These are phyloP conservation scores for Pestalotiopsis sp. DNA, from an alignment of 2,329 filamentous ascomycete genomes.

Conservation along the genomic window DNA sequence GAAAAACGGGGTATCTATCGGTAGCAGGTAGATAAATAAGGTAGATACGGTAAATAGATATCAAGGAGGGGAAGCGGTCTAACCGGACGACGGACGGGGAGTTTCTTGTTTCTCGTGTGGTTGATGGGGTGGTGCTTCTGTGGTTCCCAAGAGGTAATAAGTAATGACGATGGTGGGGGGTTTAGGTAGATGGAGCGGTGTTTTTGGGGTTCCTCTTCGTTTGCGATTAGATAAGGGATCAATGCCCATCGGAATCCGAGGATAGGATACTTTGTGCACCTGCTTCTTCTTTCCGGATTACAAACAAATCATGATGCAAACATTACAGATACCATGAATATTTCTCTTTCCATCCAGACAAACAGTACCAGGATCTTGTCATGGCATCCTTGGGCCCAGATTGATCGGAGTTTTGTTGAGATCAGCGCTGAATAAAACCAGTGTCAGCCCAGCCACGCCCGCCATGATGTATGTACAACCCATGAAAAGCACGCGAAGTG, in stretches of 20 bases:
- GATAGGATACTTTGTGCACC: not conserved
- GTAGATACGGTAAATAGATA: not conserved
- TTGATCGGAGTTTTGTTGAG: not conserved
- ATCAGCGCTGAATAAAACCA: not conserved
- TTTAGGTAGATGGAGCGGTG: not conserved
- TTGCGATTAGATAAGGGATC: slow-evolving; percentile 1
- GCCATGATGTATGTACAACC: not conserved
- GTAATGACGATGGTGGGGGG: slow-evolving; percentile 11
- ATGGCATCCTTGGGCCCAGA: not conserved
- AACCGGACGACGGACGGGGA: slow-evolving; percentile 4
- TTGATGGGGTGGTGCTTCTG: not conserved
- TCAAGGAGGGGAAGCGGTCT: not conserved
- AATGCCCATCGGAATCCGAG: not conserved
- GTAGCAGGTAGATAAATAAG: not conserved
- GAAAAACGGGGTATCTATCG: not conserved
- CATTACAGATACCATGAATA: not conserved
- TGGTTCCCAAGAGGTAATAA: slow-evolving; percentile 6
- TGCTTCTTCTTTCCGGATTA: not conserved
- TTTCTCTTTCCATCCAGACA: not conserved
- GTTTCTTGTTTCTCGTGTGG: slow-evolving; percentile 7
- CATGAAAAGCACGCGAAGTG: not conserved
- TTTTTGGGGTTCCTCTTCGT: not conserved
- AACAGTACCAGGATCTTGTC: not conserved
- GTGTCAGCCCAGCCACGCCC: not conserved
- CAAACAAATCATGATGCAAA: not conserved